Evolutionary conservation across 306 rosid genomes (phyloP), one percentile per base, ranked within the genome.

Genomic region (Prunus campanulata): DNA sequence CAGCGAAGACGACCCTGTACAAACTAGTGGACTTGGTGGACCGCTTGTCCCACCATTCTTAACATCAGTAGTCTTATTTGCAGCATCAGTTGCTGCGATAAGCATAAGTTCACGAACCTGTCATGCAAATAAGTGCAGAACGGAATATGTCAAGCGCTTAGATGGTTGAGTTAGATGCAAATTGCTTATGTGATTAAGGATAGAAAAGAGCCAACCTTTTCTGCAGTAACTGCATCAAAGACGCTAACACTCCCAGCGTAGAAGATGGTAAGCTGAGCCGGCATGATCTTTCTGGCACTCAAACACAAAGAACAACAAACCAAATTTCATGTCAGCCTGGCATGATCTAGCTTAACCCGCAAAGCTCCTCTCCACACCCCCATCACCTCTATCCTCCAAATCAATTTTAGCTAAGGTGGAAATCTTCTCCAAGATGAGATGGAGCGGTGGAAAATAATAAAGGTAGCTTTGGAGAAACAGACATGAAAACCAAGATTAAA

Each of bases 171-270:
- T 67, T 7, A 15, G 48, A 71, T 47, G 50, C 75, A 63, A 30
- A 44, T 24, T 35, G n/a, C 30, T 8, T 52, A 71, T 2, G 18
- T 61, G 3, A 60, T 3, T 60, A 51, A 35, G 42, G 62, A 27
- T 39, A 46, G 48, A 51, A 47, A 71, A 76, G 46, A 19, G 0
- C 48, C 2, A 52, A 87, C 96, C 89, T 89, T 91, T 49, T 84
- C 89, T 70, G 86, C 88, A 68, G 93, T 85, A 68, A 91, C 78
- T 73, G 88, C 89, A 50, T 91, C 88, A 78, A 84, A 91, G 78
- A 83, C 80, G 61, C 71, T 82, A 60, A 89, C 85, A 2, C 83
- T 86, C 74, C 96, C 96, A 11, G 86, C 85, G 30, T 81, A 91
- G 72, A 81, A 72, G 72, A 91, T 87, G 73, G 86, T 83, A 57